Conservation (phyloP, 1,284 basidiomycete genomes). For the Trichosporon sp. region DNA sequence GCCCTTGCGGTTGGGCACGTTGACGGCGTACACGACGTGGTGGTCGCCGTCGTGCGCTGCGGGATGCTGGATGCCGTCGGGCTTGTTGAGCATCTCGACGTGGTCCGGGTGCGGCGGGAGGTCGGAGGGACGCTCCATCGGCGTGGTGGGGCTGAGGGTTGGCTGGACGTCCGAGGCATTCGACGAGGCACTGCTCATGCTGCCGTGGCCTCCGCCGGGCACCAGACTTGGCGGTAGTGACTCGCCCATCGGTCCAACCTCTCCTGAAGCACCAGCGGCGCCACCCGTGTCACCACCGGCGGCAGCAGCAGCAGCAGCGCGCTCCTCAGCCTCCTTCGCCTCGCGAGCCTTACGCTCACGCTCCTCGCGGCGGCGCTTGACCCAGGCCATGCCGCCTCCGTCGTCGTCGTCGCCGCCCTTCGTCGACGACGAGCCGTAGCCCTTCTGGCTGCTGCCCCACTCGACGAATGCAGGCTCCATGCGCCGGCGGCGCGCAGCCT, state of each 20-base stretch:
- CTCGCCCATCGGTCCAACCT: not conserved
- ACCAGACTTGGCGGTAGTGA: not conserved
- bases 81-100: not conserved
- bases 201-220: conserved; percentile 4
- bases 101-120: conserved; percentile 7
- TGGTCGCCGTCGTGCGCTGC: conserved; percentile 7
- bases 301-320: not conserved
- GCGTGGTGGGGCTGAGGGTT: conserved; percentile 6
- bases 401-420: conserved; percentile 37
- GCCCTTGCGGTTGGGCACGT: conserved; percentile 13
- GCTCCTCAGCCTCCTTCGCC: conserved; percentile 22
- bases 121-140: conserved; percentile 10
- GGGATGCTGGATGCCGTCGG: not conserved
- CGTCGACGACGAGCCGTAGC: not conserved
- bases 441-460: conserved; percentile 30
- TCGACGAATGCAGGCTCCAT: conserved; percentile 46
- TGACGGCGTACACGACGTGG: conserved; percentile 16
- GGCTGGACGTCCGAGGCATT: conserved; percentile 2
- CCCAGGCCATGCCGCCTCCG: conserved; percentile 48
- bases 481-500: conserved; percentile 22
- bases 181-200: conserved; percentile 5
- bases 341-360: conserved; percentile 29
- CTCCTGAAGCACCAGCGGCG: not conserved
- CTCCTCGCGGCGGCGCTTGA: conserved; percentile 41
- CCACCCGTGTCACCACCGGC: conserved; percentile 5